These are phyloP conservation scores for Candida sp. DNA, from an alignment of 1,139 yeast genomes.

Conservation along the genomic window DNA sequence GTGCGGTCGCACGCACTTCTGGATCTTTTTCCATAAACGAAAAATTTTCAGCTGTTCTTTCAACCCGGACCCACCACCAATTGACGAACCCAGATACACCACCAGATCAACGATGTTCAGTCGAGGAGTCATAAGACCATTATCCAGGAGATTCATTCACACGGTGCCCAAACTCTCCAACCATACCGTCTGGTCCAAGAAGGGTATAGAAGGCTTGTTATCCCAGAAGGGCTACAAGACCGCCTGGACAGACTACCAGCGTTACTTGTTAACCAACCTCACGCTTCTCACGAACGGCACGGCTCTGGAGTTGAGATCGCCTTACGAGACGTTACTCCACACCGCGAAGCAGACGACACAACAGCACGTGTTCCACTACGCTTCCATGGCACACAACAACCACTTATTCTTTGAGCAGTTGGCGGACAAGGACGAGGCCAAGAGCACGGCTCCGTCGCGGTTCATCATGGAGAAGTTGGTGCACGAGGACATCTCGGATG, in stretches of 20 bases:
- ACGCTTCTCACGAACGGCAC: constrained; percentile 81
- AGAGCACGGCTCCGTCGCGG: constrained; percentile 51
- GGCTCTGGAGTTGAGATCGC: constrained; percentile 75
- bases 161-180: constrained; percentile 63
- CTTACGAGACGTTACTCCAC: constrained; percentile 76
- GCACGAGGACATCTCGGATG: constrained; percentile 37
- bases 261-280: constrained; percentile 66
- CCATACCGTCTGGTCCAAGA: constrained; percentile 23
- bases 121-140: constrained; percentile 4
- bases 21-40: background rate
- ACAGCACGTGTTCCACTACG: constrained; percentile 80
- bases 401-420: constrained; percentile 86
- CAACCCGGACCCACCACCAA: background rate
- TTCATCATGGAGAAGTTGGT: constrained; percentile 47
- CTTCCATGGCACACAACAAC: constrained; percentile 93
- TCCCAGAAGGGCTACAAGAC: constrained; percentile 67
- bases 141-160: constrained; percentile 48
- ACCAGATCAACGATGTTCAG: background rate
- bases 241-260: constrained; percentile 87
- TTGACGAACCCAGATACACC: background rate
- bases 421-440: constrained; percentile 33
- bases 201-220: constrained; percentile 77
- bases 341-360: constrained; percentile 74
- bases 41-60: too few species aligned
- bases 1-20: background rate